A percentile compares a stretch with the other conserved stretches of the same genome.
Conservation (phyloP, 805 yeast species). For the Nakazawaea ishiwadae region DNA sequence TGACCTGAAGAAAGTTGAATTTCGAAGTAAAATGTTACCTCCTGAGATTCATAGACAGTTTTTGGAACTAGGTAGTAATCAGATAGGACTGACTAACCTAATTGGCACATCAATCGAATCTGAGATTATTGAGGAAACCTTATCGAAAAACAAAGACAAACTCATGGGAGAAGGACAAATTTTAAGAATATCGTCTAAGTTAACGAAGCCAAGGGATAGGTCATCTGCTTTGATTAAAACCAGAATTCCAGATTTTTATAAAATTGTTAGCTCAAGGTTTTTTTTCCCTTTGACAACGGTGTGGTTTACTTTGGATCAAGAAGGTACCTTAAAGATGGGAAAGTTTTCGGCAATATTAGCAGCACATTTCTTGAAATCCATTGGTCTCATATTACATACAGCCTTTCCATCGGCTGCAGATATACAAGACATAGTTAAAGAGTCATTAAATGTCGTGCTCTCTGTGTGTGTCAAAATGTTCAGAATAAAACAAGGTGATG, state of each 20-base stretch:
- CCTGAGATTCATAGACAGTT: constrained; percentile 40
- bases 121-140: constrained; percentile 16
- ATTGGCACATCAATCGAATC: not conserved
- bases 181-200: constrained; percentile 35
- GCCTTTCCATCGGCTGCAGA: constrained; percentile 52
- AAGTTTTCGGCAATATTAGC: constrained; percentile 48
- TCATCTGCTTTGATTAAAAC: constrained; percentile 15
- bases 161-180: constrained; percentile 34
- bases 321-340: constrained; percentile 44
- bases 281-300: constrained; percentile 51
- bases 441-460: constrained; percentile 34
- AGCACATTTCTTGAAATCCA: constrained; percentile 55
- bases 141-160: constrained; percentile 28
- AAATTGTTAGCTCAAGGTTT: constrained; percentile 37
- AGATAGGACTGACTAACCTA: not conserved
- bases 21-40: constrained; percentile 42
- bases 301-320: constrained; percentile 36
- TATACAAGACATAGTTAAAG: constrained; percentile 53
- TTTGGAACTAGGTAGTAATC: constrained; percentile 17
- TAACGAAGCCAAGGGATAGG: constrained; percentile 16
- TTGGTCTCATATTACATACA: constrained; percentile 51
- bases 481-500: not conserved
- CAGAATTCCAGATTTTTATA: constrained; percentile 32
- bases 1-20: constrained; percentile 32
- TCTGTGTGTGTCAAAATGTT: constrained; percentile 1